Evolutionary conservation across 2,329 filamentous ascomycete species (phyloP).

Genomic region (Diaporthe velutina): DNA sequence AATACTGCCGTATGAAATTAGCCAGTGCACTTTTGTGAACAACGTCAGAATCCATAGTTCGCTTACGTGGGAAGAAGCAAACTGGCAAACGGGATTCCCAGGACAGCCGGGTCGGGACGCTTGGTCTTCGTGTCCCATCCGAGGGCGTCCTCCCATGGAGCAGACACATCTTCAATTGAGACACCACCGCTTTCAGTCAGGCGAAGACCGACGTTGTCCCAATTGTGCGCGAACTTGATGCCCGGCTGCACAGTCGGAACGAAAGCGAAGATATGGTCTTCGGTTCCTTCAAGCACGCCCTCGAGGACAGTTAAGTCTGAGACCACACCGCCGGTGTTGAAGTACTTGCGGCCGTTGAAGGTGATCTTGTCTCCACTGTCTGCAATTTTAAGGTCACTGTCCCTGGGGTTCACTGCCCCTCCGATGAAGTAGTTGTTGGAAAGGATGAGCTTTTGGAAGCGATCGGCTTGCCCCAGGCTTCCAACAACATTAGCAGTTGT

Average conservation of each 20-base stretch:
- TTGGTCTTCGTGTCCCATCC: slow-evolving; percentile 68
- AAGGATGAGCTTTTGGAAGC: slow-evolving; percentile 68
- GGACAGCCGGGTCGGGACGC: slow-evolving; percentile 61
- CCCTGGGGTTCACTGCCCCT: slow-evolving; percentile 75
- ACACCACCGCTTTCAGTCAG: slow-evolving; percentile 75
- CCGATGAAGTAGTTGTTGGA: slow-evolving; percentile 76
- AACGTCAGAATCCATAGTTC: fast-evolving
- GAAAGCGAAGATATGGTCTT: slow-evolving; percentile 73
- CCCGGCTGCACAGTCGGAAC: slow-evolving; percentile 70
- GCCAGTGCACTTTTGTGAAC: neutral
- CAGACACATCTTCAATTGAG: slow-evolving; percentile 68
- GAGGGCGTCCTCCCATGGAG: slow-evolving; percentile 71
- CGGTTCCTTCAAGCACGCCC: slow-evolving; percentile 69
- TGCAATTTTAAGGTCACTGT: slow-evolving; percentile 70
- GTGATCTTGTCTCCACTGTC: slow-evolving; percentile 66
- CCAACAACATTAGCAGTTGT: slow-evolving; percentile 72
- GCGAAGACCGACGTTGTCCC: slow-evolving; percentile 74
- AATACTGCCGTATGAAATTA: slow-evolving; percentile 56
- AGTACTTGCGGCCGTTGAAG: slow-evolving; percentile 74
- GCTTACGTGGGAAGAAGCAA: slow-evolving; percentile 70
- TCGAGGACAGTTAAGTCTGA: slow-evolving; percentile 76
- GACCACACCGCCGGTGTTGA: slow-evolving; percentile 76
- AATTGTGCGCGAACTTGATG: slow-evolving; percentile 71
- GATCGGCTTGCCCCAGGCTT: slow-evolving; percentile 69
- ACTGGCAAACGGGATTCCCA: slow-evolving; percentile 66